Conservation (phyloP, 163 green algal genomes). For the Volvox carteri region DNA sequence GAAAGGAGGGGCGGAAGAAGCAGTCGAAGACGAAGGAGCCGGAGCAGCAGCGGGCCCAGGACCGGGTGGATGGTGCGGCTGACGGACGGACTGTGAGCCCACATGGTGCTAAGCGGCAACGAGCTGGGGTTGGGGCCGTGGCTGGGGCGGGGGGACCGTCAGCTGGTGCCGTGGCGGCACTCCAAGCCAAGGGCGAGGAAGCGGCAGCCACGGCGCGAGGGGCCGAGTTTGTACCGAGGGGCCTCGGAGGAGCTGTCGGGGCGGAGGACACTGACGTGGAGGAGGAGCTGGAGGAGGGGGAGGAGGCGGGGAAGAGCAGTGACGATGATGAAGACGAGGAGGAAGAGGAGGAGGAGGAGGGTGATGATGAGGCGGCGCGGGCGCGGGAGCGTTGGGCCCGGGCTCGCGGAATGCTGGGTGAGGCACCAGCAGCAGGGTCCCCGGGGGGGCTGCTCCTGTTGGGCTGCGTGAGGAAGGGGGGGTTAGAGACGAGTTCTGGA, state of each 20-base stretch:
- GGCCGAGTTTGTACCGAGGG: not conserved
- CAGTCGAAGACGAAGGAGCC: not conserved
- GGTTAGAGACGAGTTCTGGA: no score
- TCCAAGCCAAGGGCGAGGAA: not conserved
- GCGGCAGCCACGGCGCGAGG: not conserved
- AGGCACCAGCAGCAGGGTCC: not conserved
- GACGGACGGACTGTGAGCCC: not conserved
- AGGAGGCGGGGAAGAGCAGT: not conserved
- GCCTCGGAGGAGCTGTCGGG: not conserved
- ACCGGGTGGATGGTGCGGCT: not conserved
- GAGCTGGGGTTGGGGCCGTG: constrained; percentile 9
- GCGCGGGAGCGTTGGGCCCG: constrained; percentile 69
- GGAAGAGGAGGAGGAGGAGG: constrained; percentile 48
- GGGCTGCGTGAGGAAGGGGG: not conserved
- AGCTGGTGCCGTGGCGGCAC: no score
- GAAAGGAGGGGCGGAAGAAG: not conserved
- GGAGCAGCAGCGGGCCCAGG: not conserved
- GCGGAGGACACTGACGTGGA: not conserved
- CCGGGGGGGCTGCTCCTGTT: no score
- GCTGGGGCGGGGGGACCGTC: constrained; percentile 8
- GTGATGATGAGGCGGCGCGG: constrained; percentile 54
- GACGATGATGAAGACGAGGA: not conserved
- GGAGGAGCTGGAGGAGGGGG: not conserved
- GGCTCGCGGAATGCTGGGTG: constrained; percentile 65
- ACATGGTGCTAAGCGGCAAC: not conserved